phyloP scores from a whole-genome alignment of 2,329 filamentous ascomycete genomes.

The Neofusicoccum parvum region DNA sequence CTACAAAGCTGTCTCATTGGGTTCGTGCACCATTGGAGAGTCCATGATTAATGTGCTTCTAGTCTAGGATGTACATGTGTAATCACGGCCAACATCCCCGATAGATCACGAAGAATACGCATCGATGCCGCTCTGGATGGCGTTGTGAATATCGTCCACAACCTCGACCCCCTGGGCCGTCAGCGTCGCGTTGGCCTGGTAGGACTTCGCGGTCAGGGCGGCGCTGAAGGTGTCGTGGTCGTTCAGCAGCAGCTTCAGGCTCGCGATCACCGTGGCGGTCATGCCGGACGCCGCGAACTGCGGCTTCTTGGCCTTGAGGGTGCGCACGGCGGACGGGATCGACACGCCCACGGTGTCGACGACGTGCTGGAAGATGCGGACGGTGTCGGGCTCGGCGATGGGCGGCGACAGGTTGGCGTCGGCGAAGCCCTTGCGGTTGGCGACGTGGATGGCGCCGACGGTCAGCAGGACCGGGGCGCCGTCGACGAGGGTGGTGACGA shows the following conservation, averaged over 20 bases:
- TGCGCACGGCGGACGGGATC: conserved; percentile 26
- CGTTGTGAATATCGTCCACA: conserved; percentile 25
- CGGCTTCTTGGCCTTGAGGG: conserved; percentile 25
- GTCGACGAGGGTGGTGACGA: conserved; percentile 20
- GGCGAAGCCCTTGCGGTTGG: conserved; percentile 27
- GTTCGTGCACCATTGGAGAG: too few relatives aligned
- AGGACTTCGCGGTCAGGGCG: conserved; percentile 19
- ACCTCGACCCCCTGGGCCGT: conserved; percentile 18
- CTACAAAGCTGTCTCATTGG: too few relatives aligned
- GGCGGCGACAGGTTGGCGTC: conserved; percentile 26
- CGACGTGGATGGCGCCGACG: conserved; percentile 24
- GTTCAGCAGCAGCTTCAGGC: conserved; percentile 25
- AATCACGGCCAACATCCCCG: background rate
- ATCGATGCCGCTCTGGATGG: conserved; percentile 24
- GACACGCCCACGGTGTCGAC: conserved; percentile 25
- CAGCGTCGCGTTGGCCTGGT: conserved; percentile 1
- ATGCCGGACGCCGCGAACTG: conserved; percentile 23
- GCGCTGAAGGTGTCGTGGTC: conserved; percentile 25
- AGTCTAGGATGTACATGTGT: too few relatives aligned
- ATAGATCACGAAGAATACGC: conserved; percentile 21
- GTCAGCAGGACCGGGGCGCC: conserved; percentile 26
- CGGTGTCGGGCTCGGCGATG: conserved; percentile 25
- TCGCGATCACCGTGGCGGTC: conserved; percentile 24
- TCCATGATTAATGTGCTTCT: too few relatives aligned
- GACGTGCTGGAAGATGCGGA: conserved; percentile 25